These are phyloP conservation scores for Aspergillus mulundensis DNA, from an alignment of 495 filamentous ascomycete species.

Conservation along the genomic window DNA sequence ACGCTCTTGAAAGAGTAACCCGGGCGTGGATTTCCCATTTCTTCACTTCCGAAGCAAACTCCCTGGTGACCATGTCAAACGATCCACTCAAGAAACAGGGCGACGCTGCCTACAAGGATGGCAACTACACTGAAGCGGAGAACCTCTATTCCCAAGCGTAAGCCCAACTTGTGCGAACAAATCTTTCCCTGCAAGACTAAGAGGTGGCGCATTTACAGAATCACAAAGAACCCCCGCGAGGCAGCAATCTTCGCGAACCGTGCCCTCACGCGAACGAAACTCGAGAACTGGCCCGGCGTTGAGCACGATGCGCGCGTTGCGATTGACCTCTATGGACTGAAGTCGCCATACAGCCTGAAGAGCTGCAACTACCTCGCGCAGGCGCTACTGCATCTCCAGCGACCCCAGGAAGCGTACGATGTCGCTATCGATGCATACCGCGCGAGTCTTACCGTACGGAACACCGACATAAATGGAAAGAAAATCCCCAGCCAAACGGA, in stretches of 20 bases:
- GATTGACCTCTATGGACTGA: slow-evolving; percentile 57
- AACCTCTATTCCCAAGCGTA: slow-evolving; percentile 82
- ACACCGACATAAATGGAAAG: slow-evolving; percentile 22
- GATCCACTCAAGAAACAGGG: slow-evolving; percentile 41
- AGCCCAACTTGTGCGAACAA: slow-evolving; percentile 21
- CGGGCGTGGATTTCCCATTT: not conserved
- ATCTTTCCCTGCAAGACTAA: not conserved
- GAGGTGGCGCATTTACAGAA: slow-evolving; percentile 23
- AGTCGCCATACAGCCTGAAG: slow-evolving; percentile 61
- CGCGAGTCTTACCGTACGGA: slow-evolving; percentile 57
- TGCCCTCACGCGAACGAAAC: slow-evolving; percentile 73
- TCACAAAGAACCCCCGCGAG: slow-evolving; percentile 45
- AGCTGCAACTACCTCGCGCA: slow-evolving; percentile 80
- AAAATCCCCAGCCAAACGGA: slow-evolving; percentile 42
- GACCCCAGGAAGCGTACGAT: slow-evolving; percentile 69
- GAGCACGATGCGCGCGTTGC: slow-evolving; percentile 74
- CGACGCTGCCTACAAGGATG: slow-evolving; percentile 55
- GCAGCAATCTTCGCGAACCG: slow-evolving; percentile 73
- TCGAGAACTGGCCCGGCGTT: slow-evolving; percentile 67
- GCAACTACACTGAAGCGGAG: slow-evolving; percentile 73
- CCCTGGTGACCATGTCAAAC: slow-evolving; percentile 30
- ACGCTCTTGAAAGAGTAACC: not conserved
- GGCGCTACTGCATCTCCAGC: slow-evolving; percentile 69
- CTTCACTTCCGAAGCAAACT: not conserved
- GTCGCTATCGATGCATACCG: slow-evolving; percentile 71